Evolutionary conservation across 108 stramenopile species (phyloP).

Genomic region (Schizochytrium sp.): DNA sequence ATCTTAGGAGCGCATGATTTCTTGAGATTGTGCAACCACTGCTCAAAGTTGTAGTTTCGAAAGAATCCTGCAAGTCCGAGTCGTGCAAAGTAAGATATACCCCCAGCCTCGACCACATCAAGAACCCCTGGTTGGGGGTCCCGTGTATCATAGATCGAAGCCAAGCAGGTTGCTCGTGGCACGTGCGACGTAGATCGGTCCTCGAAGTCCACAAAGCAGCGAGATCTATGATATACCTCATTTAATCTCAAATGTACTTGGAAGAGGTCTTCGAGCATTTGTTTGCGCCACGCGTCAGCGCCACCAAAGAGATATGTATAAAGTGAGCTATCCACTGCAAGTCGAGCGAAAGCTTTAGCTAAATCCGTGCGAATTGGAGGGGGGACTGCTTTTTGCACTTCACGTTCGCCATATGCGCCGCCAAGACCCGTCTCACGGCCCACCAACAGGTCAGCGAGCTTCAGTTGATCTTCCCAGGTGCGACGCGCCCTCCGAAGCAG

Average conservation of each 20-base stretch:
- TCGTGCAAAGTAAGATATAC: slow-evolving; percentile 20
- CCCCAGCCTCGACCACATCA: slow-evolving; percentile 21
- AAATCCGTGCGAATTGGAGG: slow-evolving; percentile 11
- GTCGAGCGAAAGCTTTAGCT: neutral
- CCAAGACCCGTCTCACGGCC: slow-evolving; percentile 9
- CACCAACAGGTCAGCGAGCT: slow-evolving; percentile 23
- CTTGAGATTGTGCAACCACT: slow-evolving; percentile 14
- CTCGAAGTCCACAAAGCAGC: slow-evolving; percentile 24
- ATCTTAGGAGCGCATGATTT: neutral
- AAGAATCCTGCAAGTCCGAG: neutral
- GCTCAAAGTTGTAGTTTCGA: slow-evolving; percentile 44
- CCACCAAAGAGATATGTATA: slow-evolving; percentile 9
- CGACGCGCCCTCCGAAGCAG: neutral
- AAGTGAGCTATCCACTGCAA: neutral
- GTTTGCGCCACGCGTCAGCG: neutral
- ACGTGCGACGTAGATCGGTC: neutral
- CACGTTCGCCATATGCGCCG: neutral
- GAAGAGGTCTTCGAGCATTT: slow-evolving; percentile 58
- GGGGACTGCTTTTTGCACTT: slow-evolving; percentile 12
- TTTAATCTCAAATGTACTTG: slow-evolving; percentile 11
- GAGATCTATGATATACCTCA: neutral
- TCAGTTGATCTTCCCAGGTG: slow-evolving; percentile 23
- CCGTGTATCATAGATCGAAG: slow-evolving; percentile 6
- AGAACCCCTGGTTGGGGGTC: slow-evolving; percentile 12
- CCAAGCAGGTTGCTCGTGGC: slow-evolving; percentile 38